Evolutionary conservation across 2,329 filamentous ascomycete genomes (phyloP), one percentile per base, ranked within the genome.

Genomic region (Clarireedia sp.): DNA sequence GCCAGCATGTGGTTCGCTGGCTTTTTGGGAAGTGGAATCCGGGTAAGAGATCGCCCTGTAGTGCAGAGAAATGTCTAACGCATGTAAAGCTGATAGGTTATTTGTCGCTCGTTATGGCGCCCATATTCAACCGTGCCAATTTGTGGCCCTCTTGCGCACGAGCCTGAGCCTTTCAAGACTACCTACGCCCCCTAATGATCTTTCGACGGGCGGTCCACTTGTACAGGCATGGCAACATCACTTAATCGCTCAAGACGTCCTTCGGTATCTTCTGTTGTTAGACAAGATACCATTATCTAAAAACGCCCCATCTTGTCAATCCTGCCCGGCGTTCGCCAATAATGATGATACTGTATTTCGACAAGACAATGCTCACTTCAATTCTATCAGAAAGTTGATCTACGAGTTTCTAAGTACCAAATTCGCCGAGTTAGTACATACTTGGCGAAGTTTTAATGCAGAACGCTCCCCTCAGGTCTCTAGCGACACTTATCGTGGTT

Each of bases 21-120:
- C 70, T 94, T 1, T 84, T 90, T 63, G 79, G 83, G 36, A 85
- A 80, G 64, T 99, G 92, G 90, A 84, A 83, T 61, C 87, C 90
- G 61, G 84, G 89, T 92, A 75, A 68, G 79, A 70, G 53, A 5
- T n/a, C 7, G n/a, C n/a, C 43, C 29, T 55, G 12, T 12, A n/a
- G 16, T 21, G 12, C n/a, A n/a, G 10, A 24, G 14, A 10, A 23
- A 17, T 46, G 40, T 51, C 46, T 57, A 48, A 57, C 56, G 46
- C 56, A 14, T 51, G 37, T n/a, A 29, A 60, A 87, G 83, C 77
- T 40, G 89, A 95, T 64, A 74, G 80, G 54, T 73, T 76, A 4
- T 89, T 87, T 69, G 80, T 83, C n/a, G 78, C 81, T 5, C 78
- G 81, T 17, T 78, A 85, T 62, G 80, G 83, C 2, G 70, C 75